Percentiles rank a stretch among this genome's conserved stretches.
phyloP scores from a whole-genome alignment of 2,329 filamentous ascomycete genomes.

The Basipetospora chlamydospora region DNA sequence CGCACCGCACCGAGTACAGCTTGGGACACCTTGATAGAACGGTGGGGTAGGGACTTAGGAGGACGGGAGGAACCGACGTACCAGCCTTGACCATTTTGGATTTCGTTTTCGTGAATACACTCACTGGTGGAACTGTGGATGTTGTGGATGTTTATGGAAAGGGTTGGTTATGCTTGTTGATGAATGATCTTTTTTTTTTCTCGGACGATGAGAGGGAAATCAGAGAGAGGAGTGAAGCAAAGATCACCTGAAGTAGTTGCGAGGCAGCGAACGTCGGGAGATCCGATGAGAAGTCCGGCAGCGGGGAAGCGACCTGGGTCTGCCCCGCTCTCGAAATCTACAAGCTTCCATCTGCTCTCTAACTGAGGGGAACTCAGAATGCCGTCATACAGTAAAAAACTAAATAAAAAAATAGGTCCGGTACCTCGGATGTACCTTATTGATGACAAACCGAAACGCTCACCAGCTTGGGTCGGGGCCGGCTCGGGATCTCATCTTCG shows the following conservation, averaged over 20 bases:
- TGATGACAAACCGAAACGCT: too few species aligned
- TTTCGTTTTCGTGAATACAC: not conserved
- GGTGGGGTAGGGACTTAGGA: constrained; percentile 4
- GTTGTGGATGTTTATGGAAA: too few species aligned
- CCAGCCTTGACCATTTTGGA: constrained; percentile 12
- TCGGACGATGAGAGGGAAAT: too few species aligned
- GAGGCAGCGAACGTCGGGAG: constrained; percentile 3
- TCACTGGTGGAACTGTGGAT: too few species aligned
- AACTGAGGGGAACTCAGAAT: not conserved
- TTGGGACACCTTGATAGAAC: constrained; percentile 5
- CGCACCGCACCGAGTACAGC: not conserved
- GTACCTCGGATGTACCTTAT: too few species aligned
- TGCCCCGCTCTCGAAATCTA: constrained; percentile 5
- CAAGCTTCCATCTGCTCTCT: constrained; percentile 4
- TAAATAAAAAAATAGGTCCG: too few species aligned
- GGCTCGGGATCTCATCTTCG: too few species aligned
- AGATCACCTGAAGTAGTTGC: not conserved
- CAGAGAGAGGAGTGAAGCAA: not conserved
- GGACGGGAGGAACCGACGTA: constrained; percentile 6
- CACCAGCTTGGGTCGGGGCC: too few species aligned
- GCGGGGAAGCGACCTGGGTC: constrained; percentile 4
- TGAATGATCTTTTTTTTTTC: too few species aligned
- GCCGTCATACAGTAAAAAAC: not conserved
- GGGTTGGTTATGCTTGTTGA: too few species aligned
- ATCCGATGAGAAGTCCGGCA: constrained; percentile 5